Conservation (phyloP, 495 filamentous ascomycete genomes). For the Pyrenula aspistea region DNA sequence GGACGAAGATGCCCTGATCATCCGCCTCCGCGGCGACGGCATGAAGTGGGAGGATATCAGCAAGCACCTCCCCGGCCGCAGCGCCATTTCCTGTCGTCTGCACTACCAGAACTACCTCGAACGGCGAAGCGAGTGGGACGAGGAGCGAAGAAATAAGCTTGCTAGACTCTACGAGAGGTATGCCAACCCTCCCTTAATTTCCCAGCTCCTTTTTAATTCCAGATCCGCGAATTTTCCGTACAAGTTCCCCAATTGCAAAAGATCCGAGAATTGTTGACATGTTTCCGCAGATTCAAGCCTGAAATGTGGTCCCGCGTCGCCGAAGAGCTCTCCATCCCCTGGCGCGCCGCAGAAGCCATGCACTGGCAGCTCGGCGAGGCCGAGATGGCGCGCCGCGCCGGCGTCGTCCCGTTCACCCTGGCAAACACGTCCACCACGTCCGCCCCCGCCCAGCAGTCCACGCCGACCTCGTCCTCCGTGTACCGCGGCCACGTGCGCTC, state of each 20-base stretch:
- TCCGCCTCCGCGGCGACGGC: slow-evolving; percentile 71
- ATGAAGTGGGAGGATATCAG: slow-evolving; percentile 99
- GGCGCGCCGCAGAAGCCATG: slow-evolving; percentile 93
- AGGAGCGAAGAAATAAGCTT: slow-evolving; percentile 93
- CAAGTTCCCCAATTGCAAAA: neutral
- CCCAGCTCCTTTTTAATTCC: too few species aligned
- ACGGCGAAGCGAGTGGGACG: slow-evolving; percentile 81
- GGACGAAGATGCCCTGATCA: slow-evolving; percentile 83
- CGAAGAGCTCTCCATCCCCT: slow-evolving; percentile 91
- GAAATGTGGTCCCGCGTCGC: slow-evolving; percentile 96
- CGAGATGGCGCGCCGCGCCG: slow-evolving; percentile 86
- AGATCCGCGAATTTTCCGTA: too few species aligned
- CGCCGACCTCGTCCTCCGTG: neutral
- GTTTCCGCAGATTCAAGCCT: slow-evolving; percentile 64
- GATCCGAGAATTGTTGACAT: neutral
- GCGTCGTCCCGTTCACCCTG: slow-evolving; percentile 66
- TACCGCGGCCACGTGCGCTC: neutral
- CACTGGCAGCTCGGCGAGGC: slow-evolving; percentile 92
- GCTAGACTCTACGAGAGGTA: slow-evolving; percentile 94
- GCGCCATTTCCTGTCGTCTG: slow-evolving; percentile 82
- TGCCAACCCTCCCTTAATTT: slow-evolving; percentile 13
- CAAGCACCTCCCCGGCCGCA: slow-evolving; percentile 76
- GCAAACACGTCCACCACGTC: slow-evolving; percentile 38
- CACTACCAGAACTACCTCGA: slow-evolving; percentile 98
- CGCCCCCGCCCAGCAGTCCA: slow-evolving; percentile 11